Percentiles rank a stretch among this genome's conserved stretches.
phyloP scores from a whole-genome alignment of 2,329 filamentous ascomycete species.

The Knufia fluminis region DNA sequence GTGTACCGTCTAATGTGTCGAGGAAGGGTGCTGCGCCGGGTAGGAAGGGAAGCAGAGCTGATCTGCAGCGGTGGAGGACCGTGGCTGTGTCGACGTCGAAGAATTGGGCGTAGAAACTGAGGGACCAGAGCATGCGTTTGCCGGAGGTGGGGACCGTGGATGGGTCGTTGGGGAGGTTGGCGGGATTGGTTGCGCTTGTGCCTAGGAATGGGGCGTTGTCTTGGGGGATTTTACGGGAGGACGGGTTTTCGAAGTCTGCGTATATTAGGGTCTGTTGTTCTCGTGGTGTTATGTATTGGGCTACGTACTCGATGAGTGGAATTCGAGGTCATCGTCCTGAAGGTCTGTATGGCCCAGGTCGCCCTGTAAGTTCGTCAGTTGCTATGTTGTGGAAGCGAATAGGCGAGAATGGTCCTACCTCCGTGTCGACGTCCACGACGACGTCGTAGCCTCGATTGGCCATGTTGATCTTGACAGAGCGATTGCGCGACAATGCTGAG shows the following conservation, averaged over 20 bases:
- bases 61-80: conserved; percentile 76
- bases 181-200: conserved; percentile 42
- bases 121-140: conserved; percentile 86
- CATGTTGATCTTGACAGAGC: conserved; percentile 43
- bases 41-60: conserved; percentile 77
- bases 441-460: conserved; percentile 89
- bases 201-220: conserved; percentile 43
- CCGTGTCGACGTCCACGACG: conserved; percentile 93
- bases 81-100: conserved; percentile 96
- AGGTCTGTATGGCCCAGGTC: conserved; percentile 97
- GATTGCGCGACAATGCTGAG: background rate
- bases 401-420: conserved; percentile 48
- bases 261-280: background rate
- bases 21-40: conserved; percentile 82
- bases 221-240: conserved; percentile 41
- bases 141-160: conserved; percentile 35
- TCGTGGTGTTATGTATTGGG: background rate
- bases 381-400: background rate
- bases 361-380: conserved; percentile 48
- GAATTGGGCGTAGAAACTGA: conserved; percentile 93
- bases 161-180: conserved; percentile 39
- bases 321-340: conserved; percentile 89
- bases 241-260: conserved; percentile 57
- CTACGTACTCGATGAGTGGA: conserved; percentile 71
- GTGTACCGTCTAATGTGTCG: conserved; percentile 92